Conservation (phyloP, 2,329 filamentous ascomycete genomes). For the Colletotrichum trifolii region DNA sequence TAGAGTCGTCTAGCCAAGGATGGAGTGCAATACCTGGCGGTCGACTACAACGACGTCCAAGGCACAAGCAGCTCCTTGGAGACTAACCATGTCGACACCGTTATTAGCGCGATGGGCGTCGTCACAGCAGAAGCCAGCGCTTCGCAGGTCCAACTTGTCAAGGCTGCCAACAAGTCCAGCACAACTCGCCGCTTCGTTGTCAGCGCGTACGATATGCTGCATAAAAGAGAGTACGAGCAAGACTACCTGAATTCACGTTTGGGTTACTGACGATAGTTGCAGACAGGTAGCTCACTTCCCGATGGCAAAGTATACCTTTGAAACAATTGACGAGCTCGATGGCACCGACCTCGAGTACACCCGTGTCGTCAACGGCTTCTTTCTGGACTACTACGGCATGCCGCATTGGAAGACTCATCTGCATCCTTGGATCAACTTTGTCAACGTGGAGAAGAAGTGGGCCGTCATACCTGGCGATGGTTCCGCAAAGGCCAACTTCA, state of each 20-base stretch:
- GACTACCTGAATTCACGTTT: background rate
- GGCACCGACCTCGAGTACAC: slow-evolving; percentile 35
- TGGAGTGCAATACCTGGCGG: slow-evolving; percentile 35
- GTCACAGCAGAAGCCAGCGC: slow-evolving; percentile 42
- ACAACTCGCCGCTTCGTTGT: slow-evolving; percentile 54
- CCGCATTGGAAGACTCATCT: slow-evolving; percentile 43
- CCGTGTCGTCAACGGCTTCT: slow-evolving; percentile 41
- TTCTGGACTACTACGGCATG: slow-evolving; percentile 45
- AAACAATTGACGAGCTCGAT: slow-evolving; percentile 36
- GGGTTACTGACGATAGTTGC: background rate
- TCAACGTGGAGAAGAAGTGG: slow-evolving; percentile 29
- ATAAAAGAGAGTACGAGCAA: slow-evolving; percentile 35
- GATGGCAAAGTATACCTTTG: slow-evolving; percentile 39
- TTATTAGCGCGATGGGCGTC: slow-evolving; percentile 51
- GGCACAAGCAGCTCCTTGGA: slow-evolving; percentile 41
- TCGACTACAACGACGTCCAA: slow-evolving; percentile 44
- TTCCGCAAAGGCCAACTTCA: slow-evolving; percentile 19
- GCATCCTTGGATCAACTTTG: slow-evolving; percentile 39
- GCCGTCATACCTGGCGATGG: slow-evolving; percentile 33
- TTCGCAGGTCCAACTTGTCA: slow-evolving; percentile 54
- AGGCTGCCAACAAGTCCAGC: slow-evolving; percentile 53
- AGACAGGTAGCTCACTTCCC: slow-evolving; percentile 39
- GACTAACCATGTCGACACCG: slow-evolving; percentile 52
- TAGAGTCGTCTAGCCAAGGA: background rate
- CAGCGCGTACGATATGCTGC: slow-evolving; percentile 51